A percentile compares a stretch with the other conserved stretches of the same genome.
These are phyloP conservation scores for Oryza longistaminata DNA, from an alignment of 176 grass and related monocot genomes.

Conservation along the genomic window DNA sequence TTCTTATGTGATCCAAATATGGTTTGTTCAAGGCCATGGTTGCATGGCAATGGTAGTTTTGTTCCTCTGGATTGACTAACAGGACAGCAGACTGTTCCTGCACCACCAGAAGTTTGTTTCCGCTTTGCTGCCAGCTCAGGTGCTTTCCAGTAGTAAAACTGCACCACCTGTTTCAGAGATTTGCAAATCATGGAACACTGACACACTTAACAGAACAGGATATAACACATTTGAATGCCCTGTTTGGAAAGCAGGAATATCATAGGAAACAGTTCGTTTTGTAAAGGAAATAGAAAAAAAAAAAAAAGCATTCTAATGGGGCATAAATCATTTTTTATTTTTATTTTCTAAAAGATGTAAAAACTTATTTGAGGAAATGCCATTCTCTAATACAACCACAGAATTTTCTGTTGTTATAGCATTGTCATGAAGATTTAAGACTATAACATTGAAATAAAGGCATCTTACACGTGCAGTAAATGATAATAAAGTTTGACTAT, in stretches of 20 bases:
- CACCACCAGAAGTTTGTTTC: slow-evolving; percentile 23
- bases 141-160: slow-evolving; percentile 88
- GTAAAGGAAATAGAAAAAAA: background rate
- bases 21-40: slow-evolving; percentile 49
- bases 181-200: background rate
- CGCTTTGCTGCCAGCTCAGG: slow-evolving; percentile 41
- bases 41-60: slow-evolving; percentile 45
- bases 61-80: slow-evolving; percentile 43
- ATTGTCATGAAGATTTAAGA: background rate
- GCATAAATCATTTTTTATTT: background rate
- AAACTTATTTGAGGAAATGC: background rate
- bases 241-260: background rate
- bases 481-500: background rate
- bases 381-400: background rate
- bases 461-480: background rate
- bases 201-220: background rate
- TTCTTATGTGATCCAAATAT: slow-evolving; percentile 49
- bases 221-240: background rate
- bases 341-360: background rate
- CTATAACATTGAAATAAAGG: background rate
- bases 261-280: background rate
- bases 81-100: slow-evolving; percentile 23
- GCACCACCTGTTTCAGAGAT: slow-evolving; percentile 55
- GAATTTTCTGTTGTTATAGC: background rate
- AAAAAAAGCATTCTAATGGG: background rate